Evolutionary conservation across 495 filamentous ascomycete genomes (phyloP).

Genomic region (Podospora bellae-mahoneyi): DNA sequence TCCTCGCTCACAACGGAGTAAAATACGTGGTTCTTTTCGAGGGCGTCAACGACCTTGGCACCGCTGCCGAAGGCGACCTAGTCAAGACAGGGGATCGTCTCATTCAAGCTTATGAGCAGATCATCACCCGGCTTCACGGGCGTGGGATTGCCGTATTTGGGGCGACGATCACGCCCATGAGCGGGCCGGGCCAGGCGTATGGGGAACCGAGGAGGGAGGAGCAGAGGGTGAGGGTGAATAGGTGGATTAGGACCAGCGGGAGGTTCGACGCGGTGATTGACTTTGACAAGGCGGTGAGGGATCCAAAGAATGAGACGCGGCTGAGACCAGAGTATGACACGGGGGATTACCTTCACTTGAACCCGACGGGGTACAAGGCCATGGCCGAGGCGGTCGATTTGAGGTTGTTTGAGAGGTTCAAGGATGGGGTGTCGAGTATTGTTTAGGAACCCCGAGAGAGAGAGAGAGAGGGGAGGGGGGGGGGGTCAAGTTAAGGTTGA

Average conservation of each 20-base stretch:
- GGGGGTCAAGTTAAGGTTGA: not conserved
- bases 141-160: constrained; percentile 52
- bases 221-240: constrained; percentile 56
- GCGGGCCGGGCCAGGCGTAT: constrained; percentile 43
- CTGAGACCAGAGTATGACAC: constrained; percentile 50
- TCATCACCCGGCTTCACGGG: constrained; percentile 50
- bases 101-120: constrained; percentile 55
- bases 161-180: constrained; percentile 64
- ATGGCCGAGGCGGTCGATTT: constrained; percentile 57
- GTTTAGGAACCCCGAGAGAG: constrained; percentile 11
- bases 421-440: constrained; percentile 21
- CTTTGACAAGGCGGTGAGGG: constrained; percentile 55
- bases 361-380: constrained; percentile 52
- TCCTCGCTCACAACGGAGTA: constrained; percentile 51
- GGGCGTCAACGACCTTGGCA: constrained; percentile 65
- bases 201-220: constrained; percentile 46
- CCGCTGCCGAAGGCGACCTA: constrained; percentile 36
- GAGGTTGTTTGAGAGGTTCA: constrained; percentile 42
- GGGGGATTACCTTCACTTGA: constrained; percentile 65
- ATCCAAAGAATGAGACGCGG: constrained; percentile 41
- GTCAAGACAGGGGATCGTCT: constrained; percentile 47
- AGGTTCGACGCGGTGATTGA: constrained; percentile 62
- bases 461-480: not conserved
- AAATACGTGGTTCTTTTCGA: constrained; percentile 58
- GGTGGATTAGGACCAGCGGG: constrained; percentile 55